Evolutionary conservation across 305 asterid species (phyloP).

Genomic region (Solanum hybrid): DNA sequence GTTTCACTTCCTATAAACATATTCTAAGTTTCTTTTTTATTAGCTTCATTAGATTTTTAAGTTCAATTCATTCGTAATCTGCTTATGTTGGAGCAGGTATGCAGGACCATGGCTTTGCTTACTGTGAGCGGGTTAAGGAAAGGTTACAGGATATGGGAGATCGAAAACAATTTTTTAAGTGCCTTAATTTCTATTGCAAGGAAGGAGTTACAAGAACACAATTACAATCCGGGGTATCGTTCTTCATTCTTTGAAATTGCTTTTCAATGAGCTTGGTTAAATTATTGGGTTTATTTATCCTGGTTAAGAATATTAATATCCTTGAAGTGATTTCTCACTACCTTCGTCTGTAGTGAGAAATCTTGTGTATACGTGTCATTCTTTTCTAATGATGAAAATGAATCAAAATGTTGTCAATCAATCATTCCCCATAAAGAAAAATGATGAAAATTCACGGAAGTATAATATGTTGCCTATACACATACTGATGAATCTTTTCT

Average conservation of each 20-base stretch:
- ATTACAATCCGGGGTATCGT: constrained; percentile 53
- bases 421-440: neutral
- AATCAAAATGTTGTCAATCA: too few relatives aligned
- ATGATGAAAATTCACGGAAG: neutral
- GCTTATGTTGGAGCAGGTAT: constrained; percentile 41
- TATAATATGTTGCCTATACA: neutral
- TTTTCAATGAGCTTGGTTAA: constrained; percentile 1
- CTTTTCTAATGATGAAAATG: too few relatives aligned
- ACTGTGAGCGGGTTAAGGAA: constrained; percentile 70
- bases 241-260: constrained; percentile 11
- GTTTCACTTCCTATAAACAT: neutral
- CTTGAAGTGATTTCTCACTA: neutral
- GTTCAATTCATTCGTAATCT: neutral
- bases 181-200: constrained; percentile 51
- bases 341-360: neutral
- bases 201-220: constrained; percentile 51
- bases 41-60: neutral
- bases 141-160: constrained; percentile 48
- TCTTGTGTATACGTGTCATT: neutral
- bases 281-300: neutral
- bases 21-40: neutral
- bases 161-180: constrained; percentile 58
- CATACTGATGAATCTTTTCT: neutral
- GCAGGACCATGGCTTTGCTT: constrained; percentile 44
- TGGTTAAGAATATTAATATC: neutral